Conservation (phyloP, 2,329 filamentous ascomycete species). For the Scortechinia acanthostroma region DNA sequence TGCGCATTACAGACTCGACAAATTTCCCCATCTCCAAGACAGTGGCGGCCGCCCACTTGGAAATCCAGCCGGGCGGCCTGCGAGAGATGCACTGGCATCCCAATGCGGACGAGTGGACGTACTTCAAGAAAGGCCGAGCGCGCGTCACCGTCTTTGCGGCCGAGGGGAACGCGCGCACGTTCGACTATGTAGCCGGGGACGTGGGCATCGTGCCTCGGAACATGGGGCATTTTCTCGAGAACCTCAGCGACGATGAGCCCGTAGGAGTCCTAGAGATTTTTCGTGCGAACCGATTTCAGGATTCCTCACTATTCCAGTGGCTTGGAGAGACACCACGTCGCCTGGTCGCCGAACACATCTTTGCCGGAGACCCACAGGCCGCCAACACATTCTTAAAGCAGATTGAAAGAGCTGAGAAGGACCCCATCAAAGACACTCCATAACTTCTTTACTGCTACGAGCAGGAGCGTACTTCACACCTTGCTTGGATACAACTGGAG, state of each 20-base stretch:
- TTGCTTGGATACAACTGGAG: too few relatives aligned
- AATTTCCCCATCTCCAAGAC: constrained; percentile 63
- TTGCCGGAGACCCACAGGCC: too few relatives aligned
- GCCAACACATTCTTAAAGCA: too few relatives aligned
- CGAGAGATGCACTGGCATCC: constrained; percentile 67
- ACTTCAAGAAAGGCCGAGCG: constrained; percentile 57
- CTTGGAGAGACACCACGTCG: constrained; percentile 59
- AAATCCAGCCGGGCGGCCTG: constrained; percentile 53
- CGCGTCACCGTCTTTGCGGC: constrained; percentile 62
- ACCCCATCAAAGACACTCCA: too few relatives aligned
- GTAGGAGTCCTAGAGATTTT: constrained; percentile 66
- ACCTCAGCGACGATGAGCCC: constrained; percentile 54
- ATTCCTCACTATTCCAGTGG: constrained; percentile 65
- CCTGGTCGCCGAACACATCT: constrained; percentile 53
- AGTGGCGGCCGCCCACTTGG: constrained; percentile 57
- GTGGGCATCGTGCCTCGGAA: constrained; percentile 65
- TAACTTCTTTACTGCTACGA: too few relatives aligned
- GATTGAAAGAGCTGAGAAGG: too few relatives aligned
- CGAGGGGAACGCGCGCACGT: constrained; percentile 51
- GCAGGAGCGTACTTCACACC: too few relatives aligned
- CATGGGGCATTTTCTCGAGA: constrained; percentile 63
- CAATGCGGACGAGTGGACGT: constrained; percentile 66
- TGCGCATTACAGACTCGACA: constrained; percentile 58
- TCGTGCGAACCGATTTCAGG: constrained; percentile 59
- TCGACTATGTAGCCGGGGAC: constrained; percentile 62